Evolutionary conservation across 1,139 yeast genomes (phyloP).

Genomic region (Kodamaea sp.): DNA sequence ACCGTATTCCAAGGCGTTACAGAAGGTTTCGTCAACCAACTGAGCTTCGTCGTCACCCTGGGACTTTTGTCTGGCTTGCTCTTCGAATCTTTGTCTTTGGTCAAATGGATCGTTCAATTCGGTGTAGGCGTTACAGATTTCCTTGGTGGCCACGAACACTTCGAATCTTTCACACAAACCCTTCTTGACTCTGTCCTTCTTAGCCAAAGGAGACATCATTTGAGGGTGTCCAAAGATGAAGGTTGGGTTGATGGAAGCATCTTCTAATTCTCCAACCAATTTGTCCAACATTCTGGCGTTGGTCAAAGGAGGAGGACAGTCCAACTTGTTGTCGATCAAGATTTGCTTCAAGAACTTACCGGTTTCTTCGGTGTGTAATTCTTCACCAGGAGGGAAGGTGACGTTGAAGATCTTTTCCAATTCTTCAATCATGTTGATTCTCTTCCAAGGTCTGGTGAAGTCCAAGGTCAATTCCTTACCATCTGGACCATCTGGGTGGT

Average conservation of each 20-base stretch:
- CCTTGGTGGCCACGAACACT: slow-evolving; percentile 98
- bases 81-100: slow-evolving; percentile 96
- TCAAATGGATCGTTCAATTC: slow-evolving; percentile 99
- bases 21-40: slow-evolving; percentile 92
- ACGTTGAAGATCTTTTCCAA: slow-evolving; percentile 84
- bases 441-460: slow-evolving; percentile 97
- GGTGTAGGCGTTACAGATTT: slow-evolving; percentile 96
- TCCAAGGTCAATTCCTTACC: slow-evolving; percentile 78
- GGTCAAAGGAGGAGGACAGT: slow-evolving; percentile 95
- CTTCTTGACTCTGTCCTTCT: slow-evolving; percentile 86
- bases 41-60: slow-evolving; percentile 99
- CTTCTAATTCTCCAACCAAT: slow-evolving; percentile 94
- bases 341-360: slow-evolving; percentile 84
- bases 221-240: slow-evolving; percentile 98
- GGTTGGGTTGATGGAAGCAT: slow-evolving; percentile 92
- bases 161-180: slow-evolving; percentile 98
- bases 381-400: slow-evolving; percentile 93
- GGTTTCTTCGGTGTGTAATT: slow-evolving; percentile 92
- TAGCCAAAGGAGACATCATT: slow-evolving; percentile 99
- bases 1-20: slow-evolving; percentile 97
- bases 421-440: slow-evolving; percentile 96
- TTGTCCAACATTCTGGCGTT: slow-evolving; percentile 99
- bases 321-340: slow-evolving; percentile 77
- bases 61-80: slow-evolving; percentile 97
- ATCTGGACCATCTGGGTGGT: slow-evolving; percentile 91